Percentiles rank a stretch among this genome's conserved stretches.
Evolutionary conservation across 306 rosid genomes (phyloP).

Genomic region (Castanea mollissima): DNA sequence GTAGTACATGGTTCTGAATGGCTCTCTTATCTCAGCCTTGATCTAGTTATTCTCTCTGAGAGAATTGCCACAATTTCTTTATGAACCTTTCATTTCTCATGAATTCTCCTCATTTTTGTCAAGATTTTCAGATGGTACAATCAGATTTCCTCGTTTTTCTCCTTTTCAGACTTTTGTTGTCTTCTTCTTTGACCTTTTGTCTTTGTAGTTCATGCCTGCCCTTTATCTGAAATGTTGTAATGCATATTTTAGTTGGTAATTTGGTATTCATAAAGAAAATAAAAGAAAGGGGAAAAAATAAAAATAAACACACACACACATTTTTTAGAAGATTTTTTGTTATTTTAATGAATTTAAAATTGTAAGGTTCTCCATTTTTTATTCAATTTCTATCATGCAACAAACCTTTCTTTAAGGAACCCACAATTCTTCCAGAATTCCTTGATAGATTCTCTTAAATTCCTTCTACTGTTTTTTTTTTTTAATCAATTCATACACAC

Average conservation of each 20-base stretch:
- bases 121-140: background rate
- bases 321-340: background rate
- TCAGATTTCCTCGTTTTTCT: background rate
- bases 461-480: background rate
- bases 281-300: background rate
- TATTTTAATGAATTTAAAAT: background rate
- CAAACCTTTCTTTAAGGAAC: background rate
- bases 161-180: background rate
- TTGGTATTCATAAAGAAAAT: background rate
- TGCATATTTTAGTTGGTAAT: background rate
- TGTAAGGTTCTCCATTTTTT: background rate
- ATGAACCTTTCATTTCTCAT: background rate
- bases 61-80: conserved; percentile 1
- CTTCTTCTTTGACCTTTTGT: background rate
- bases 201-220: background rate
- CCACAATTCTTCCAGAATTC: background rate
- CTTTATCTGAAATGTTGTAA: conserved; percentile 5
- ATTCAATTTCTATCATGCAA: background rate
- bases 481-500: background rate
- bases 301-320: no score
- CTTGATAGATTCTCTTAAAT: background rate
- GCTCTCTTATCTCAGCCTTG: background rate
- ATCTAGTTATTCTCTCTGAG: background rate
- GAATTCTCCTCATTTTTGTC: conserved; percentile 17
- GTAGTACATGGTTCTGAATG: background rate